Percentiles rank a stretch among this genome's conserved stretches.
phyloP scores from a whole-genome alignment of 2,329 filamentous ascomycete genomes.

The Microcera coccophila region DNA sequence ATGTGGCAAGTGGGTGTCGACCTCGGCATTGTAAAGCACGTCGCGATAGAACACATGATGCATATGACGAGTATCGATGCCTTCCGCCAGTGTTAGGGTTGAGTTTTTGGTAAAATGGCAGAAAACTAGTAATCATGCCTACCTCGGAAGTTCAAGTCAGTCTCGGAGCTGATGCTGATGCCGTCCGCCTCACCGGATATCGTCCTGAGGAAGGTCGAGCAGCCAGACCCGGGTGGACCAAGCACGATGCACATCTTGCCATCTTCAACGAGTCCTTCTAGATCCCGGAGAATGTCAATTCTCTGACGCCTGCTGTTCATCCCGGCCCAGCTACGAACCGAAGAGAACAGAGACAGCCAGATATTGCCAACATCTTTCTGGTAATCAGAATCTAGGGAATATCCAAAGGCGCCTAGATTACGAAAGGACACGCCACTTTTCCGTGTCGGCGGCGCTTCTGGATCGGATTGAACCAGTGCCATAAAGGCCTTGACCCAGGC shows the following conservation, averaged over 20 bases:
- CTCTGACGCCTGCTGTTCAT: conserved; percentile 47
- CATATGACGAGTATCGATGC: conserved; percentile 65
- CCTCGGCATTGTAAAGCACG: conserved; percentile 78
- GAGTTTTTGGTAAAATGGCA: too few relatives aligned
- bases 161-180: conserved; percentile 62
- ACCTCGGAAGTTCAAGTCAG: conserved; percentile 75
- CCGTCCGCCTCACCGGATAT: conserved; percentile 76
- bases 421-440: conserved; percentile 49
- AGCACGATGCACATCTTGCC: conserved; percentile 72
- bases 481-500: conserved; percentile 17
- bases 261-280: conserved; percentile 61
- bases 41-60: conserved; percentile 70
- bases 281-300: conserved; percentile 61
- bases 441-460: conserved; percentile 5
- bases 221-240: conserved; percentile 65
- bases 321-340: conserved; percentile 42
- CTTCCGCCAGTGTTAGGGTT: neutral
- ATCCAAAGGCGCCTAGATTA: conserved; percentile 64
- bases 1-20: conserved; percentile 73
- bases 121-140: too few relatives aligned
- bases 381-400: conserved; percentile 63
- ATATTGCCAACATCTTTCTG: conserved; percentile 62
- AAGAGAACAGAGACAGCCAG: conserved; percentile 44
- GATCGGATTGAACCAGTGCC: conserved; percentile 11
- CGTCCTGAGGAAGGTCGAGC: conserved; percentile 77